Evolutionary conservation across 768 basidiomycete species (phyloP).

Genomic region (Galerina marginata): DNA sequence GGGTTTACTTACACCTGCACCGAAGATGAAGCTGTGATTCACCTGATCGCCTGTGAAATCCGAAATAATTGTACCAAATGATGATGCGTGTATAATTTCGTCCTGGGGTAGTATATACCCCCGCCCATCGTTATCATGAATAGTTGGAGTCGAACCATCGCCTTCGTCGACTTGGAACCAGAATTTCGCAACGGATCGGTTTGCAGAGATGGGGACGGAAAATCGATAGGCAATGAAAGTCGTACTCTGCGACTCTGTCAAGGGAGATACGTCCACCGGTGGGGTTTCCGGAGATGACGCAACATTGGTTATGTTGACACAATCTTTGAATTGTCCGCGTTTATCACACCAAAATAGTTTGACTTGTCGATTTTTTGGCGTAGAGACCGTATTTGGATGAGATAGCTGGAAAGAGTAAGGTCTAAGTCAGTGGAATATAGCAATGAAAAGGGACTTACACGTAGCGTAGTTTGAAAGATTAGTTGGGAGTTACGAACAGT

Average conservation of each 20-base stretch:
- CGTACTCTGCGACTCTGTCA: conserved; percentile 20
- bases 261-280: conserved; percentile 31
- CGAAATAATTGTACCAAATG: conserved; percentile 19
- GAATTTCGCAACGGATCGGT: conserved; percentile 40
- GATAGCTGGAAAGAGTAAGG: conserved; percentile 19
- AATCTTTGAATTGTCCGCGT: conserved; percentile 19
- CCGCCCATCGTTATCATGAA: conserved; percentile 37
- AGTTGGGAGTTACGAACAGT: not conserved
- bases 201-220: conserved; percentile 33
- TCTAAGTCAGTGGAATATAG: conserved; percentile 6
- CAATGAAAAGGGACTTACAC: conserved; percentile 23
- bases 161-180: conserved; percentile 39
- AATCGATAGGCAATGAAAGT: conserved; percentile 39
- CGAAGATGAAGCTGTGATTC: not conserved
- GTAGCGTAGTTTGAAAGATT: not conserved
- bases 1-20: conserved; percentile 27
- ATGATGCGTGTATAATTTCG: conserved; percentile 38
- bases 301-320: conserved; percentile 9
- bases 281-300: conserved; percentile 32
- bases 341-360: conserved; percentile 22
- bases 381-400: conserved; percentile 23
- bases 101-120: conserved; percentile 39
- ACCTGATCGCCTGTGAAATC: too few relatives aligned
- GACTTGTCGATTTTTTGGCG: conserved; percentile 18
- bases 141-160: conserved; percentile 32